Evolutionary conservation across 2,329 filamentous ascomycete genomes (phyloP), one percentile per base, ranked within the genome.

Genomic region (Furcasterigmium sp.): DNA sequence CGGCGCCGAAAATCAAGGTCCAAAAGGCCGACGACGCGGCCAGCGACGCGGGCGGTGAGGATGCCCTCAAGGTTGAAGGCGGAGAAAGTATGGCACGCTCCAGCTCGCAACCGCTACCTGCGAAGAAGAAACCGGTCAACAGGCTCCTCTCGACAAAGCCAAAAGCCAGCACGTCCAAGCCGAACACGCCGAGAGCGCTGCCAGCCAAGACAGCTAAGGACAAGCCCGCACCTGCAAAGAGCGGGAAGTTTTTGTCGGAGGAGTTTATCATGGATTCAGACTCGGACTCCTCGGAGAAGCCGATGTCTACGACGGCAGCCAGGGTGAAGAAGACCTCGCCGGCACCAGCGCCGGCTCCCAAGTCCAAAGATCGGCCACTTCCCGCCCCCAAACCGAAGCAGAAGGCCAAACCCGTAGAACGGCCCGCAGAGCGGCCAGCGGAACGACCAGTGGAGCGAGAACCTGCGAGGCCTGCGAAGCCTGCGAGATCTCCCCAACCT

Each of bases 231-330:
- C 49, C 64, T 17, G 58, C 64, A 30, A 72, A 65, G 40, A 65
- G 62, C n/a, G 67, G 60, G 25, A 68, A 69, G 23, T 63, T 72
- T 38, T 61, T 79, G 8, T 81, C 78, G 2, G 72, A 76, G 49
- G 77, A 78, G 51, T 74, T 76, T 46, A 68, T 81, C 26, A 64
- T 70, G 21, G 73, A 77, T 50, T 75, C 73, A 6, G 76, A 80
- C 49, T 78, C 75, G 1, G 73, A 77, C 49, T 75, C 73, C 7
- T 74, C 73, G 8, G 76, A 75, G 13, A 73, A 69, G 28, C 64
- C 67, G 2, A 57, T 64, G 15, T 59, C 70, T 17, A 60, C 59
- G n/a, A 48, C 58, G 2, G 48, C 52, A 35, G 21, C 57, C 3
- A 66, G 59, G 41, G 54, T 59, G 4, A 60, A 53, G 20, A 56